These are phyloP conservation scores for Pseudisothecium myosuroides DNA, from an alignment of 225 moss, liverwort and hornwort species.

Conservation along the genomic window DNA sequence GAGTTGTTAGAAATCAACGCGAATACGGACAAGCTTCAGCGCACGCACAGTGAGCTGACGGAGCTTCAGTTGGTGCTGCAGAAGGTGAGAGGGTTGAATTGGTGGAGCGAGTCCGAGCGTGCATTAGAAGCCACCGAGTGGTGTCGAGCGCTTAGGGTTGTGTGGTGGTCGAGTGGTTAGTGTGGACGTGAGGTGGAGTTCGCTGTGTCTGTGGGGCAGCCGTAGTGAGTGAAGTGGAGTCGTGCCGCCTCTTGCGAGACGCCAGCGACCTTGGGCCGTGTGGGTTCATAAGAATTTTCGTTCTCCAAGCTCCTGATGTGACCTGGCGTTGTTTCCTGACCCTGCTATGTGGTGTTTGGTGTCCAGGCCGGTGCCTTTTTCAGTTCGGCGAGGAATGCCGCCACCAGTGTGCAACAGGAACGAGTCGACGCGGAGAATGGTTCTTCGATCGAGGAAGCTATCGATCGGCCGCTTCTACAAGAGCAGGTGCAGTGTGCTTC, in stretches of 20 bases:
- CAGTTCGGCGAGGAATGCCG: conserved; percentile 74
- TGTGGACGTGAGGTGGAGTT: not conserved
- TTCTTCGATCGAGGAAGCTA: conserved; percentile 77
- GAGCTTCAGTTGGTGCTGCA: conserved; percentile 54
- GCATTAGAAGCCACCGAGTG: not conserved
- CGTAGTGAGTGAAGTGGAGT: not conserved
- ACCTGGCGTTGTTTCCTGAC: not conserved
- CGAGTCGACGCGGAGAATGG: conserved; percentile 66
- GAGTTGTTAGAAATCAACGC: conserved; percentile 50
- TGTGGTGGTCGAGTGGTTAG: not conserved
- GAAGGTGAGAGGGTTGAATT: conserved; percentile 13
- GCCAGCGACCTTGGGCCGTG: not conserved
- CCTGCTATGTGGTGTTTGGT: not conserved
- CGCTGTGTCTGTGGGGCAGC: not conserved
- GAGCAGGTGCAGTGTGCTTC: conserved; percentile 84
- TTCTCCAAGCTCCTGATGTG: not conserved
- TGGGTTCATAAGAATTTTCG: not conserved
- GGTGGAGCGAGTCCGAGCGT: not conserved
- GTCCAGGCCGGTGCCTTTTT: conserved; percentile 85
- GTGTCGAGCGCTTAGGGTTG: not conserved
- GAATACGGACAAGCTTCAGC: conserved; percentile 49
- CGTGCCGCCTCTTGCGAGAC: not conserved
- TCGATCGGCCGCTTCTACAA: conserved; percentile 80
- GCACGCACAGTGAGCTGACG: conserved; percentile 49
- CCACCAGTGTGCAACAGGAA: conserved; percentile 59